Evolutionary conservation across 2,329 filamentous ascomycete species (phyloP).

Genomic region (Diaporthe destruens): DNA sequence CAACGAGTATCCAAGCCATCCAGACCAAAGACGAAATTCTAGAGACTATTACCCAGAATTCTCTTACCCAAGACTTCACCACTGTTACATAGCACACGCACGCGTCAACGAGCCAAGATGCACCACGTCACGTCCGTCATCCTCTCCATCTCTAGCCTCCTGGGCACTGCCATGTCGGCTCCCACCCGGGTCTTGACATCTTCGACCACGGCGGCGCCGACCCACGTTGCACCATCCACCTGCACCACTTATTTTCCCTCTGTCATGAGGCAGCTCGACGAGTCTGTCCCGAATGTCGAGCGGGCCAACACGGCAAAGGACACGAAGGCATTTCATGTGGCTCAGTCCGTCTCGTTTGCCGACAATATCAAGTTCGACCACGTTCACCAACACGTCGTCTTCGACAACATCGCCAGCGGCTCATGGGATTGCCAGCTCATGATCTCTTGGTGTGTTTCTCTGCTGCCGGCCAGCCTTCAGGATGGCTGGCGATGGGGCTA

Average conservation of each 20-base stretch:
- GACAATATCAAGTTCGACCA: conserved; percentile 41
- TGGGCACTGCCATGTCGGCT: conserved; percentile 23
- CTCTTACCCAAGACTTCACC: not conserved
- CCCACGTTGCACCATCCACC: conserved; percentile 37
- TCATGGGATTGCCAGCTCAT: conserved; percentile 42
- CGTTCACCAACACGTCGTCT: conserved; percentile 40
- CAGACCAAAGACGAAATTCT: not conserved
- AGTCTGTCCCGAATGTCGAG: conserved; percentile 32
- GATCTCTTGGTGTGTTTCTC: conserved; percentile 36
- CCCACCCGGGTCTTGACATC: conserved; percentile 26
- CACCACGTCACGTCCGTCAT: conserved; percentile 19
- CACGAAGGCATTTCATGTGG: conserved; percentile 35
- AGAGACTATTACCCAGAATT: not conserved
- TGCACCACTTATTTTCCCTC: conserved; percentile 41
- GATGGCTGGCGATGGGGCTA: not conserved
- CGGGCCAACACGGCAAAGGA: conserved; percentile 37
- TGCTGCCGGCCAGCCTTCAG: not conserved
- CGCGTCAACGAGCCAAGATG: conserved; percentile 19
- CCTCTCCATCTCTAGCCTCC: conserved; percentile 20
- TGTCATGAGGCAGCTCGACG: conserved; percentile 37
- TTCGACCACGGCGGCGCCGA: conserved; percentile 25
- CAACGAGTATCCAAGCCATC: conserved; percentile 9
- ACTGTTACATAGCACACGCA: not conserved
- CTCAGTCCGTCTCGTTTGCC: conserved; percentile 39
- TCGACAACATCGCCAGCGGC: conserved; percentile 35